These are phyloP conservation scores for Gautieria morchelliformis DNA, from an alignment of 768 basidiomycete species.

Conservation along the genomic window DNA sequence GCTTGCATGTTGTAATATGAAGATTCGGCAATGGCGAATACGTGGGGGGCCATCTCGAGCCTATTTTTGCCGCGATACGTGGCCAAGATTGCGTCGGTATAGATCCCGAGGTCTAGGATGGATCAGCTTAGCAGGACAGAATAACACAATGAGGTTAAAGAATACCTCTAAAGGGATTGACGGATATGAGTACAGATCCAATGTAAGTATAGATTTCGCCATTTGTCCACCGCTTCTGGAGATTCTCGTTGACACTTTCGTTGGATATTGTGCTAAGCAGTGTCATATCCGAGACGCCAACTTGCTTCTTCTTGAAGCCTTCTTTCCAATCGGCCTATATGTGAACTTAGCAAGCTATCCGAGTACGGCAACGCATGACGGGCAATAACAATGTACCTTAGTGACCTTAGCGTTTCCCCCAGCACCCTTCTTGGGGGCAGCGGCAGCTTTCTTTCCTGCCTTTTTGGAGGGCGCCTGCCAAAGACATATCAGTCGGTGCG, in stretches of 20 bases:
- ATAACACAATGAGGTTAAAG: neutral
- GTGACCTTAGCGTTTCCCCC: conserved; percentile 52
- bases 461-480: conserved; percentile 79
- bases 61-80: conserved; percentile 95
- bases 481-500: neutral
- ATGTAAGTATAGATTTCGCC: conserved; percentile 99
- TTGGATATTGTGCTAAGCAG: conserved; percentile 93
- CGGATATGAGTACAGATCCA: conserved; percentile 97
- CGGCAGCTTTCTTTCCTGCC: conserved; percentile 72
- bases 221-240: conserved; percentile 92
- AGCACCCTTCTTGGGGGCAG: conserved; percentile 50
- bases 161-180: conserved; percentile 92
- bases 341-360: neutral
- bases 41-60: conserved; percentile 95
- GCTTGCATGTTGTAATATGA: conserved; percentile 99
- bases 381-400: conserved; percentile 46
- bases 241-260: conserved; percentile 94
- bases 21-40: conserved; percentile 93
- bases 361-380: neutral
- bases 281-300: conserved; percentile 98
- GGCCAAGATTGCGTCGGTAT: conserved; percentile 79
- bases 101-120: conserved; percentile 84
- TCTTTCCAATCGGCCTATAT: conserved; percentile 97
- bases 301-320: conserved; percentile 99
- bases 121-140: neutral